Percentiles rank a stretch among this genome's conserved stretches.
Conservation (phyloP, 1,139 yeast species). For the Pneumocystis wakefieldiae region DNA sequence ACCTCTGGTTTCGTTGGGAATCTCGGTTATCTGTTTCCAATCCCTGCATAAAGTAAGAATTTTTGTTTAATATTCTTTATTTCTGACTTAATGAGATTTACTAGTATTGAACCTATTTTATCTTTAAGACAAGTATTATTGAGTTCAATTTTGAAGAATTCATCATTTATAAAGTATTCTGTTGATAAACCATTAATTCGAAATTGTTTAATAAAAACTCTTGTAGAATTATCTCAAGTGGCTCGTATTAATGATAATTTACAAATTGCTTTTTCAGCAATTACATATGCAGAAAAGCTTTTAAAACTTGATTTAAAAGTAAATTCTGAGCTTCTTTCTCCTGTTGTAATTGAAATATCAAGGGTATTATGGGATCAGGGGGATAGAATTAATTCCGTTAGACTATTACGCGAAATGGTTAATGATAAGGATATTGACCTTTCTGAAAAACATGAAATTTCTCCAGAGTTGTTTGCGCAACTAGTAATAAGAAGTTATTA, state of each 20-base stretch:
- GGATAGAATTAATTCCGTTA: constrained; percentile 2
- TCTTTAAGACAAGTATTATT: background rate
- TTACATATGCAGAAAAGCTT: background rate
- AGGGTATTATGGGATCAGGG: constrained; percentile 7
- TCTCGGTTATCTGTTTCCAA: background rate
- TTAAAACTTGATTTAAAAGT: background rate
- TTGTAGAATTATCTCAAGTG: constrained; percentile 3
- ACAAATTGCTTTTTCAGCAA: background rate
- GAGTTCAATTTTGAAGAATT: background rate
- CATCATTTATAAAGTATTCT: background rate
- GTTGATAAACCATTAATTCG: background rate
- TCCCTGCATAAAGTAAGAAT: background rate
- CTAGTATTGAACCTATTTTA: background rate
- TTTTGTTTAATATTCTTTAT: background rate
- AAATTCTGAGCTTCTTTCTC: background rate
- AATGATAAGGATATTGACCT: background rate
- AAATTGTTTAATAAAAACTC: background rate
- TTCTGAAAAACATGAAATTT: background rate
- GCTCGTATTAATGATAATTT: constrained; percentile 2
- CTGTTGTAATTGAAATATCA: constrained; percentile 3
- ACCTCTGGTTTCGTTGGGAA: background rate
- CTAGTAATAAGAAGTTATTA: constrained; percentile 18
- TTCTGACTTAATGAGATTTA: background rate
- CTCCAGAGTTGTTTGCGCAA: background rate
- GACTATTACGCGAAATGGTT: background rate